Percentiles rank a stretch among this genome's conserved stretches.
These are phyloP conservation scores for Fusarium abutilonis DNA, from an alignment of 2,329 filamentous ascomycete genomes.

Conservation along the genomic window DNA sequence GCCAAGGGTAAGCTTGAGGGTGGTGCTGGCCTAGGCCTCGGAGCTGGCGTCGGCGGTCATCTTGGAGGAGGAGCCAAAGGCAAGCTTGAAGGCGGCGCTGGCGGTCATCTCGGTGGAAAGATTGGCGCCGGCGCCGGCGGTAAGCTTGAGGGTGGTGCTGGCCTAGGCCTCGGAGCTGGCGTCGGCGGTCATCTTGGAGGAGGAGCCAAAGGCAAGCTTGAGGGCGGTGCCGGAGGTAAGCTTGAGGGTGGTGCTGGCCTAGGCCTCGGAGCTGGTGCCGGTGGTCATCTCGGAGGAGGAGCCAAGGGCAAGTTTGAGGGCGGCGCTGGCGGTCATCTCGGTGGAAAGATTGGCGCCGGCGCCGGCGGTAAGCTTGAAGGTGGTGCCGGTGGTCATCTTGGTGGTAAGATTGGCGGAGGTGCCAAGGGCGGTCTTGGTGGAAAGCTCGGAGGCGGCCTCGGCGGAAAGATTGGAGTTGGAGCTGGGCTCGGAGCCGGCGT, in stretches of 20 bases:
- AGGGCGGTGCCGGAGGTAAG: not conserved
- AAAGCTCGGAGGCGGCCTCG: not conserved
- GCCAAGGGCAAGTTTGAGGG: not conserved
- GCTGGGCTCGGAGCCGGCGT: not conserved
- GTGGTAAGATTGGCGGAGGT: not conserved
- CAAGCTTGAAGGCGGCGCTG: not conserved
- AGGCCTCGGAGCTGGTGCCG: not conserved
- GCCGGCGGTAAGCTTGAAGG: not conserved
- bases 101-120: not conserved
- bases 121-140: not conserved
- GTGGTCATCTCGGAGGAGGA: not conserved
- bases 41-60: not conserved
- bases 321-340: not conserved
- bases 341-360: not conserved
- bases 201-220: not conserved
- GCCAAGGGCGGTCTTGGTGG: not conserved
- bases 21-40: not conserved
- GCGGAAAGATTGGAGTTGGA: not conserved
- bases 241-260: not conserved
- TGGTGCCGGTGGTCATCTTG: constrained; percentile 2
- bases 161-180: not conserved
- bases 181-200: not conserved
- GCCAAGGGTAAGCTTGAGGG: not conserved
- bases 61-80: constrained; percentile 16
- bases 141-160: not conserved